phyloP scores from a whole-genome alignment of 192 early-diverging fungal species.

The Powellomyces hirtus region DNA sequence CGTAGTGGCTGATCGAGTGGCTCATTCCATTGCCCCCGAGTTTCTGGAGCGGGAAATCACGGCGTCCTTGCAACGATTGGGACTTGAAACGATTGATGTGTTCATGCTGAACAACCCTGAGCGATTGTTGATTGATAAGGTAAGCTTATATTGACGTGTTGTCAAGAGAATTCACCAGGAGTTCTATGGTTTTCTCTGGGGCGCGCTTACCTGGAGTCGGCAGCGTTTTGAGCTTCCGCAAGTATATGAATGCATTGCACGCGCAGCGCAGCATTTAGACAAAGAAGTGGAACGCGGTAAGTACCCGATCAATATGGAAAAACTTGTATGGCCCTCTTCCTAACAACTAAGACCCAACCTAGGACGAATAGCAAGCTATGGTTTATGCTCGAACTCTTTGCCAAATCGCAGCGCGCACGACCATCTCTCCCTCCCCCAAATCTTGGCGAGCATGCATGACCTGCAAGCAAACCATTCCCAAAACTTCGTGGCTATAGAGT shows the following conservation, averaged over 20 bases:
- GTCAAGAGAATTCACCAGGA: not conserved
- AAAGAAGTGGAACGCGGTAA: constrained; percentile 53
- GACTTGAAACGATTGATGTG: constrained; percentile 59
- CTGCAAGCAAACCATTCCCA: constrained; percentile 28
- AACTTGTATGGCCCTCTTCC: too few relatives aligned
- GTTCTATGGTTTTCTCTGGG: not conserved
- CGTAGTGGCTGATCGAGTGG: not conserved
- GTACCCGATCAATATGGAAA: too few relatives aligned
- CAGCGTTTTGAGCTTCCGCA: constrained; percentile 10
- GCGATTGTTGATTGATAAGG: constrained; percentile 61
- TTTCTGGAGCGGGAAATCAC: constrained; percentile 59
- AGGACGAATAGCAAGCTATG: constrained; percentile 62
- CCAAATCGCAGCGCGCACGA: constrained; percentile 56
- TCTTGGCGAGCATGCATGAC: constrained; percentile 25
- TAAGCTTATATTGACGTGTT: constrained; percentile 19
- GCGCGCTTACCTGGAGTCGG: too few relatives aligned
- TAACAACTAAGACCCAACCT: not conserved
- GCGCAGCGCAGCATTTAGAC: constrained; percentile 62
- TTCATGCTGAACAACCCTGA: constrained; percentile 81
- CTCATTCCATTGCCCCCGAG: constrained; percentile 62
- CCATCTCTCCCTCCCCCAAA: constrained; percentile 54
- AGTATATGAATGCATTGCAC: constrained; percentile 59
- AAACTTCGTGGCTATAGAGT: constrained; percentile 64
- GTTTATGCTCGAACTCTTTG: constrained; percentile 67
- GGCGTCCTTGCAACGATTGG: constrained; percentile 50